phyloP scores from a whole-genome alignment of 1,139 yeast genomes.

The Geotrichum phurueaensis region DNA sequence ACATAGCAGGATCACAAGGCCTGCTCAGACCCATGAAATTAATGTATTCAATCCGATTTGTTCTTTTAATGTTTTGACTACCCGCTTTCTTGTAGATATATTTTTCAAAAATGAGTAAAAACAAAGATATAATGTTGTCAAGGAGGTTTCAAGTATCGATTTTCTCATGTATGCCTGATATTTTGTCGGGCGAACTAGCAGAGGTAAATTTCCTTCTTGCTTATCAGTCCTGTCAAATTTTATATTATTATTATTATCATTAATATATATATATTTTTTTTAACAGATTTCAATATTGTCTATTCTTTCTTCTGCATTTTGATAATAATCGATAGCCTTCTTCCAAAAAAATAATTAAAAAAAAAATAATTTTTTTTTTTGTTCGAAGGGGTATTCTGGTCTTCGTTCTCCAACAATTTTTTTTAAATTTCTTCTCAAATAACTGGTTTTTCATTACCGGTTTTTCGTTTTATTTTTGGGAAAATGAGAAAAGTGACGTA shows the following conservation, averaged over 20 bases:
- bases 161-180: too few relatives aligned
- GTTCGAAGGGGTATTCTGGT: too few relatives aligned
- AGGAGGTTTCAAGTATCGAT: too few relatives aligned
- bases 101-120: too few relatives aligned
- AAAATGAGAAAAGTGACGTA: too few relatives aligned
- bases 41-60: neutral
- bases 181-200: too few relatives aligned
- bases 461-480: too few relatives aligned
- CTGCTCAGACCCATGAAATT: conserved; percentile 10
- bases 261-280: conserved; percentile 1
- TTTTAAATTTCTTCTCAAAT: too few relatives aligned
- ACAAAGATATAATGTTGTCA: too few relatives aligned
- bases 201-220: neutral
- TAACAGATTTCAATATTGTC: conserved; percentile 1
- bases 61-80: neutral
- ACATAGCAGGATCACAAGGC: conserved; percentile 2
- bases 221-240: neutral
- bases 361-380: neutral
- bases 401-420: too few relatives aligned
- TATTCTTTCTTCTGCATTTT: neutral
- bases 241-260: conserved; percentile 9
- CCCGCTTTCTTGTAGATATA: too few relatives aligned
- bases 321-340: neutral
- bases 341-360: neutral
- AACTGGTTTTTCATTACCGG: too few relatives aligned